Evolutionary conservation across 129 eudicot species (phyloP), one percentile per base, ranked within the genome.

Genomic region (Scalesia atractyloides): DNA sequence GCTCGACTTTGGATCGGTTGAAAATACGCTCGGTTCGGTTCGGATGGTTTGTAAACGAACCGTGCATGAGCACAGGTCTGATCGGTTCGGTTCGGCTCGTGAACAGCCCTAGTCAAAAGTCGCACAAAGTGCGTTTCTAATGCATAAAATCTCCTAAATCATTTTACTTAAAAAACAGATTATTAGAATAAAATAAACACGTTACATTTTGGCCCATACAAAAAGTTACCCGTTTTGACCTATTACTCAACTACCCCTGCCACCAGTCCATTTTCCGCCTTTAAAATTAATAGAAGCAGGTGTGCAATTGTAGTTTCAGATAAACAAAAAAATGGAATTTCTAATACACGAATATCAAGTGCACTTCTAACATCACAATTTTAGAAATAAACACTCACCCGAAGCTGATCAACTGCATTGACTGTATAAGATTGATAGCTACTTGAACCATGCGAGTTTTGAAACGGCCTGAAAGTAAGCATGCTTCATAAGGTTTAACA

Each of bases 401-500:
- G 74, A 71, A 70, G 91, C 68, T 75, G 88, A 66, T 90, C 91
- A 77, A 94, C 91, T 53, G 87, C 81, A 76, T 90, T 90, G 48
- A 88, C 97, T 57, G 82, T 83, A 81, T 75, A 94, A 57, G 73
- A 61, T 48, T 85, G 91, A 30, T 71, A 67, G 65, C 74, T 68
- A 41, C 77, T 76, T 46, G 78, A 75, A 53, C 74, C 53, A 77
- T 84, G 77, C 20, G 72, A 70, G 53, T 82, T 86, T 50, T 88
- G 85, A 72, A 90, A 90, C 37, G 96, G 89, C 91, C 99, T 94
- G 88, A 59, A 79, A 39, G 66, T 64, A 70, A 60, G 82, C 56
- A 46, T 48, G 44, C 13, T 43, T 70, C 12, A 47, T 68, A 58
- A 69, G 52, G 59, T 57, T 9, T 39, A 61, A 49, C 60, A 70